Conservation (phyloP, 345 rosid genomes). For the Populus nigra region DNA sequence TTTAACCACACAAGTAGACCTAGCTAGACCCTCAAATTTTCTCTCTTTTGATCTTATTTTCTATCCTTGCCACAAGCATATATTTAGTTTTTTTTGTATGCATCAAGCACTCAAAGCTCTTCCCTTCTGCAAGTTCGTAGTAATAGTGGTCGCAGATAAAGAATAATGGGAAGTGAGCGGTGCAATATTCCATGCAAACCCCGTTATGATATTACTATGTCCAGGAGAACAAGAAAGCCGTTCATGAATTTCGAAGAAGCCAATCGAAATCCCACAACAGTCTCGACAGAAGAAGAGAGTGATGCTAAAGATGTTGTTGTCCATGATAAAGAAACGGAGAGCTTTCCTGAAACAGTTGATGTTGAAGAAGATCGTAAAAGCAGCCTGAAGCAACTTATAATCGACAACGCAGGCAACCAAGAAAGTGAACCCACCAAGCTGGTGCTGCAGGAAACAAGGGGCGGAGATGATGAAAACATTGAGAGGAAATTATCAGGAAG, state of each 20-base stretch:
- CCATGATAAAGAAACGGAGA: neutral
- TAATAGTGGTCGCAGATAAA: neutral
- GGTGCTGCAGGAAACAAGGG: neutral
- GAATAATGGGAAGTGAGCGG: constrained; percentile 43
- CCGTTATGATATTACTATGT: constrained; percentile 58
- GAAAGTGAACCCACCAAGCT: neutral
- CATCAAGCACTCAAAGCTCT: neutral
- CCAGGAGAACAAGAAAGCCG: constrained; percentile 74
- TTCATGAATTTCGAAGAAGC: constrained; percentile 8
- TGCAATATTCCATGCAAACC: constrained; percentile 29
- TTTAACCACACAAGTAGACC: neutral
- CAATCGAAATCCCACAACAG: too few relatives aligned
- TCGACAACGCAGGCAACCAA: neutral
- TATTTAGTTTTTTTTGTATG: too few relatives aligned
- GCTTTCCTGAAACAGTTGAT: neutral
- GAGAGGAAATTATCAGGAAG: neutral
- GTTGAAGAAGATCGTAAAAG: constrained; percentile 8
- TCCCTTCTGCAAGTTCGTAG: neutral
- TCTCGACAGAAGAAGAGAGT: neutral
- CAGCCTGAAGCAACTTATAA: constrained; percentile 63
- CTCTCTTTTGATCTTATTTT: neutral
- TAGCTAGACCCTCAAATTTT: neutral
- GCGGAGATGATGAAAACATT: neutral
- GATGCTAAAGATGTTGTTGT: neutral
- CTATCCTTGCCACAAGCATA: neutral